Base-by-base conservation (phyloP, 108 stramenopile species). In the Cylindrotheca closterium region DNA sequence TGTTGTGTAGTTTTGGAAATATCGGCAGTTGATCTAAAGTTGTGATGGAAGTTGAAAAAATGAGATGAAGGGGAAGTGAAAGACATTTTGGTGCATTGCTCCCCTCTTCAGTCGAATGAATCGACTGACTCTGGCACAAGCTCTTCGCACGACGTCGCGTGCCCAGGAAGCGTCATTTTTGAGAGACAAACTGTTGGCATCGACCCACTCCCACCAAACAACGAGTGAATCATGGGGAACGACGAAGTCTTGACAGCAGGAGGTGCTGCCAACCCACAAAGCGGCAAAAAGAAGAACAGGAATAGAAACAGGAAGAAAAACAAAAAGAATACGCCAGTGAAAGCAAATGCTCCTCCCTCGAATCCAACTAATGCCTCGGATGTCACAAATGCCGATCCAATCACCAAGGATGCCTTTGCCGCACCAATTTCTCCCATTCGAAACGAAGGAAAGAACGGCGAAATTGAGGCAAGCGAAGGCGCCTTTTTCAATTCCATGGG, bases 181-280 rank as follows among this genome's bases (percentile, higher is more conserved):
- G n/a, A n/a, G n/a, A n/a, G n/a, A n/a, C n/a, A n/a, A n/a, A n/a
- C n/a, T n/a, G n/a, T n/a, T n/a, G n/a, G n/a, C n/a, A n/a, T n/a
- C n/a, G n/a, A n/a, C n/a, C n/a, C n/a, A n/a, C n/a, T n/a, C n/a
- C n/a, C n/a, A n/a, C n/a, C n/a, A n/a, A n/a, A n/a, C n/a, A n/a
- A n/a, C n/a, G n/a, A n/a, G n/a, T n/a, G n/a, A 15, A 27, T 26
- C 4, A 27, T 51, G 51, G 55, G 55, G 27, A 55, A 64, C 19
- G 58, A 59, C 8, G 30, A 71, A 45, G 70, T 78, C 33, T 47
- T 78, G 24, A 78, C 70, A 18, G 77, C 66, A 2, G 77, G 77
- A 51, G 77, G 77, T 30, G 77, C 70, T 25, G 70, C 65, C 47
- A 58, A 61, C 53, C 47, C 66, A 46, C 56, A 50, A 29, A 48